These are phyloP conservation scores for Euphorbia schlechtendalii DNA, from an alignment of 441 rosid species.

Conservation along the genomic window DNA sequence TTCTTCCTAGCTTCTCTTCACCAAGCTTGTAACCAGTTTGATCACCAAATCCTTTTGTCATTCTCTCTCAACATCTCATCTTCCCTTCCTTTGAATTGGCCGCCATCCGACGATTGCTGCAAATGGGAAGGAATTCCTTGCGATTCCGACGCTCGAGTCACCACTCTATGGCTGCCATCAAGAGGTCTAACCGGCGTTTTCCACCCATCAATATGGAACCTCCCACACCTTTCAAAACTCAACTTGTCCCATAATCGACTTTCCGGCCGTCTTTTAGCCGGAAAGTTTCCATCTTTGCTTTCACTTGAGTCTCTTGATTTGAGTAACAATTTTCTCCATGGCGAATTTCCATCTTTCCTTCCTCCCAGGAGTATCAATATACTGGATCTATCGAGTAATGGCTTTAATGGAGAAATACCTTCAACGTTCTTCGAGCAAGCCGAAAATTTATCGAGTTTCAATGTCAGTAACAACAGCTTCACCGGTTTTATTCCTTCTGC, in stretches of 20 bases:
- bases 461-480: constrained; percentile 59
- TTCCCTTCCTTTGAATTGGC: constrained; percentile 47
- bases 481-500: too few species aligned
- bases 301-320: constrained; percentile 46
- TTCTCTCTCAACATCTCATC: constrained; percentile 29
- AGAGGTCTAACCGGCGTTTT: constrained; percentile 40
- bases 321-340: constrained; percentile 48
- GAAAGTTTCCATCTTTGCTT: constrained; percentile 27
- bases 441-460: constrained; percentile 38
- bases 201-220: constrained; percentile 27
- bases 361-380: constrained; percentile 15
- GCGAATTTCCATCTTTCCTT: constrained; percentile 42
- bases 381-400: constrained; percentile 56
- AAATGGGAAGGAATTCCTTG: constrained; percentile 65
- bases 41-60: constrained; percentile 33
- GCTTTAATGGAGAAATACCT: constrained; percentile 35
- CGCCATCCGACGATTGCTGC: constrained; percentile 44
- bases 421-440: constrained; percentile 32
- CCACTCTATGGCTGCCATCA: constrained; percentile 36
- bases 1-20: constrained; percentile 20
- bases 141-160: constrained; percentile 30
- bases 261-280: constrained; percentile 36
- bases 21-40: constrained; percentile 36
- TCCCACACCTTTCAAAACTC: constrained; percentile 39
- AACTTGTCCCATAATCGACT: constrained; percentile 54